These are phyloP conservation scores for Hericium alpestre DNA, from an alignment of 768 basidiomycete species.

Conservation along the genomic window DNA sequence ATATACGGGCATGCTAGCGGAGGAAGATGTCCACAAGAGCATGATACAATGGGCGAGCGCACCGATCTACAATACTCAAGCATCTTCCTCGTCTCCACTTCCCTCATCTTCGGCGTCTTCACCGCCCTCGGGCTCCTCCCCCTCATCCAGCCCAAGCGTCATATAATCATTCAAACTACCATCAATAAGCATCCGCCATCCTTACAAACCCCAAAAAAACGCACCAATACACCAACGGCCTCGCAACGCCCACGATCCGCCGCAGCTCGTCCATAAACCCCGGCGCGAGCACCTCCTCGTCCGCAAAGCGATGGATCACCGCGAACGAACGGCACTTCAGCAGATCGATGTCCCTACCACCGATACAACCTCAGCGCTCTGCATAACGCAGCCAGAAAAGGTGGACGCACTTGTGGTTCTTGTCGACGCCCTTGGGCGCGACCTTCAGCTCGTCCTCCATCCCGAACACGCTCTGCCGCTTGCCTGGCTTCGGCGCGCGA, in stretches of 20 bases:
- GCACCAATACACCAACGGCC: conserved; percentile 29
- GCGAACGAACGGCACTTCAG: conserved; percentile 74
- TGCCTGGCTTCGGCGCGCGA: conserved; percentile 57
- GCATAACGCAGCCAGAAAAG: background rate
- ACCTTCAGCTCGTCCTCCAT: conserved; percentile 80
- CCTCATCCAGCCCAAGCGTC: conserved; percentile 6
- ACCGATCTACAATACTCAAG: background rate
- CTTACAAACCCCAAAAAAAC: background rate
- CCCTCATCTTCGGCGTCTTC: conserved; percentile 4
- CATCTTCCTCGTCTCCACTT: background rate
- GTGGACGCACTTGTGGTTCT: conserved; percentile 55
- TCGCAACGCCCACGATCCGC: conserved; percentile 24
- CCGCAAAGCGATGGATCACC: conserved; percentile 46
- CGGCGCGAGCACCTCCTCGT: conserved; percentile 30
- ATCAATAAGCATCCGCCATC: background rate
- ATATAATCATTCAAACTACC: conserved; percentile 14
- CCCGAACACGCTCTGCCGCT: conserved; percentile 73
- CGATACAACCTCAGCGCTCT: background rate
- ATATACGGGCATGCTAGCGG: background rate
- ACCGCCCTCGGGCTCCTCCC: background rate
- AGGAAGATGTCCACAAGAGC: background rate
- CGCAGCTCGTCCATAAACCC: conserved; percentile 30
- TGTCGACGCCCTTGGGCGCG: conserved; percentile 84
- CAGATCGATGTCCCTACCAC: conserved; percentile 75
- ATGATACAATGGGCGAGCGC: background rate